phyloP scores from a whole-genome alignment of 805 yeast genomes.

The Ogataea saltuana region DNA sequence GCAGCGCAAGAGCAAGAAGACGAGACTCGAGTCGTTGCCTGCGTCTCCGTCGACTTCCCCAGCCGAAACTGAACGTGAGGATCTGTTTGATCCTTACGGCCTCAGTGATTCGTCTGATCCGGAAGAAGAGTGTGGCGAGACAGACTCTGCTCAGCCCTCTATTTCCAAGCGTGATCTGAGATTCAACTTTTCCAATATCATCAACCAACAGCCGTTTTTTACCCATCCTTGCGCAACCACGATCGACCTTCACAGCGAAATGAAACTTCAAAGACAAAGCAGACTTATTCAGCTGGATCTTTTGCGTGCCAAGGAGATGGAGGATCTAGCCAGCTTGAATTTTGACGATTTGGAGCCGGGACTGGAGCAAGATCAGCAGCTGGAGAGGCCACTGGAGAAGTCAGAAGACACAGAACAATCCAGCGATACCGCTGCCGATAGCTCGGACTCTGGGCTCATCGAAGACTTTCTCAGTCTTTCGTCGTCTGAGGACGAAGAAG shows the following conservation, averaged over 20 bases:
- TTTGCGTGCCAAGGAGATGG: slow-evolving; percentile 21
- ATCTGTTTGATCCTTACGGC: slow-evolving; percentile 2
- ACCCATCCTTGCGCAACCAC: slow-evolving; percentile 29
- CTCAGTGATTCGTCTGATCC: not conserved
- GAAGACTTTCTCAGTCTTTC: slow-evolving; percentile 26
- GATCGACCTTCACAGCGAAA: slow-evolving; percentile 30
- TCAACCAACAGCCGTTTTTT: slow-evolving; percentile 27
- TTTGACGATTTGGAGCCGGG: too few species aligned
- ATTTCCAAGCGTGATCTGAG: slow-evolving; percentile 25
- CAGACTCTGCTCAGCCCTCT: too few species aligned
- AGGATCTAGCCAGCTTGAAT: slow-evolving; percentile 9
- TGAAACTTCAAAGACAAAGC: slow-evolving; percentile 35
- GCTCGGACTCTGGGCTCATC: slow-evolving; percentile 14
- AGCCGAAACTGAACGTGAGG: slow-evolving; percentile 2
- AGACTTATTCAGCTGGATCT: slow-evolving; percentile 31
- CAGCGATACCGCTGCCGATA: too few species aligned
- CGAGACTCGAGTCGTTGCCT: not conserved
- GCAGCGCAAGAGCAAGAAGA: not conserved
- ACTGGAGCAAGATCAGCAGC: too few species aligned
- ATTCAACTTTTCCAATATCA: slow-evolving; percentile 29
- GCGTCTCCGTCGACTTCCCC: not conserved
- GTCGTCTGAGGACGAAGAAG: slow-evolving; percentile 30
- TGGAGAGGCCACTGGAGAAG: too few species aligned
- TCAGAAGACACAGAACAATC: too few species aligned
- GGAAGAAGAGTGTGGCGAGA: too few species aligned